phyloP scores from a whole-genome alignment of 2,329 filamentous ascomycete species.

The Fusarium abutilonis region DNA sequence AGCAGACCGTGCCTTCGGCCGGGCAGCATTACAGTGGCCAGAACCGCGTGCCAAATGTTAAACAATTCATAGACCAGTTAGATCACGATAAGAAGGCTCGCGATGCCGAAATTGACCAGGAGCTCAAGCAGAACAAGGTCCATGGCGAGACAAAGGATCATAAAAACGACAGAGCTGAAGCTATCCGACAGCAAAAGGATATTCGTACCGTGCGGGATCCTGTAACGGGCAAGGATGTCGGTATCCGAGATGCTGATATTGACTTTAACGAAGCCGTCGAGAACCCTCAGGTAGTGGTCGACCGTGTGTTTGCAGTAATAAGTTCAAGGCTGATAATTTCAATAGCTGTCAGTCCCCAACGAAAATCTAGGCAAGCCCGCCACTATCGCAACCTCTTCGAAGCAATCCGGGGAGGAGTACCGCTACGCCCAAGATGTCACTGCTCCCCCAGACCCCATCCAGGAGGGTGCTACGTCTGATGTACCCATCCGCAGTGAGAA shows the following conservation, averaged over 20 bases:
- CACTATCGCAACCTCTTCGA: slow-evolving; percentile 74
- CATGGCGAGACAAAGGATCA: slow-evolving; percentile 56
- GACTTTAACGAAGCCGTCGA: slow-evolving; percentile 74
- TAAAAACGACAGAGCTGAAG: slow-evolving; percentile 47
- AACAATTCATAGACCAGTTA: slow-evolving; percentile 81
- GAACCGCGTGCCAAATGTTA: slow-evolving; percentile 89
- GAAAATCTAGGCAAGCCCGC: slow-evolving; percentile 83
- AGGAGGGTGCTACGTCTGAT: slow-evolving; percentile 84
- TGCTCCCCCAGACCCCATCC: slow-evolving; percentile 87
- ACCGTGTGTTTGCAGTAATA: fast-evolving
- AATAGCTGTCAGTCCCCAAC: slow-evolving; percentile 81
- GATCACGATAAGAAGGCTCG: slow-evolving; percentile 81
- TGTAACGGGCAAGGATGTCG: slow-evolving; percentile 84
- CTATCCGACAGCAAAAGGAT: slow-evolving; percentile 52
- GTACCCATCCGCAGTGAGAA: slow-evolving; percentile 96
- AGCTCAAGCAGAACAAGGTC: slow-evolving; percentile 53
- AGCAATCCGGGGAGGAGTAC: slow-evolving; percentile 82
- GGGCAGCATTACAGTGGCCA: slow-evolving; percentile 80
- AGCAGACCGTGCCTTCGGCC: slow-evolving; percentile 56
- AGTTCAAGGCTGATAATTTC: not conserved
- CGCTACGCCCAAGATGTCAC: slow-evolving; percentile 87
- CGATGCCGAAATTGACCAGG: slow-evolving; percentile 75
- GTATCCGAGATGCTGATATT: slow-evolving; percentile 83
- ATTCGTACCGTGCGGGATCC: slow-evolving; percentile 86
- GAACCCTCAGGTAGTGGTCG: slow-evolving; percentile 69